These are phyloP conservation scores for Schizochytrium sp. DNA, from an alignment of 108 stramenopile genomes.

Conservation along the genomic window DNA sequence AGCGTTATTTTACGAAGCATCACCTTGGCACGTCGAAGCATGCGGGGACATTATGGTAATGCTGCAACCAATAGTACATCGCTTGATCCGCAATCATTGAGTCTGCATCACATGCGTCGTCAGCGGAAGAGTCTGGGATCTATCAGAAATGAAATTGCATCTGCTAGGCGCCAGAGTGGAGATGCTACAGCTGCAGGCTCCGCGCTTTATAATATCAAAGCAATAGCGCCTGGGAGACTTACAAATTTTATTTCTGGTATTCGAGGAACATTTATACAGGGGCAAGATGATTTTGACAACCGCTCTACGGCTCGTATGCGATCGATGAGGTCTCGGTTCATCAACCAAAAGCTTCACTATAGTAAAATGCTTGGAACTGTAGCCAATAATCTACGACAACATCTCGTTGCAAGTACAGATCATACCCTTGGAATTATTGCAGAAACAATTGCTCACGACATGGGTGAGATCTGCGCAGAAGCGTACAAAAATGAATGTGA, in stretches of 20 bases:
- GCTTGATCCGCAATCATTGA: background rate
- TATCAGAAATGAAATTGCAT: no score
- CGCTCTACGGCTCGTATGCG: background rate
- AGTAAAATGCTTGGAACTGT: background rate
- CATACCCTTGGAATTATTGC: background rate
- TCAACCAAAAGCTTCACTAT: background rate
- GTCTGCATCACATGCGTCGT: background rate
- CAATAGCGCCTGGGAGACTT: background rate
- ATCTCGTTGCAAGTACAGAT: background rate
- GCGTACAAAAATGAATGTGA: slow-evolving; percentile 42
- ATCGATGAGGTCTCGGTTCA: background rate
- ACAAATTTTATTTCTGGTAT: background rate
- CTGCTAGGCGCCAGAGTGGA: background rate
- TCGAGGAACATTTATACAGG: background rate
- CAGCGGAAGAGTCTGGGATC: no score
- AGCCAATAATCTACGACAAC: background rate
- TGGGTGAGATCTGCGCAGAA: slow-evolving; percentile 44
- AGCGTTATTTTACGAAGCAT: background rate
- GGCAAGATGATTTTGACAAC: background rate
- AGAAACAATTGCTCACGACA: slow-evolving; percentile 33
- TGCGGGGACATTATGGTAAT: background rate
- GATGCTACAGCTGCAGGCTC: background rate
- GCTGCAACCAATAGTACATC: background rate
- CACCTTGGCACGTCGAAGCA: background rate
- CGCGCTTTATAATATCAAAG: background rate